phyloP scores from a whole-genome alignment of 495 filamentous ascomycete genomes.

The Daldinia concentrica region DNA sequence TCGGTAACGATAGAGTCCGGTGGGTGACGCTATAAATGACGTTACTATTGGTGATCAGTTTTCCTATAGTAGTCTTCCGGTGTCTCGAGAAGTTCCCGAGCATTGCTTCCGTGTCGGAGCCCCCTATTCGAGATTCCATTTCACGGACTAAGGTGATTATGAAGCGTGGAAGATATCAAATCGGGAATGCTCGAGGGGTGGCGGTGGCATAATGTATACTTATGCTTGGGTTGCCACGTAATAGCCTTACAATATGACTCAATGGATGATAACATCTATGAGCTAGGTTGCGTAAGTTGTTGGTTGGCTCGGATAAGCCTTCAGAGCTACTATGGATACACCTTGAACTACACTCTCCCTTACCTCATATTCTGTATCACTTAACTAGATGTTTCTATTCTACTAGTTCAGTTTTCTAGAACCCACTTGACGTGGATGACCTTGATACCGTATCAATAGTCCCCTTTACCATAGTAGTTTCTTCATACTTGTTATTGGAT shows the following conservation, averaged over 20 bases:
- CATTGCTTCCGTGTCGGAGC: not conserved
- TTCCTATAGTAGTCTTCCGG: not conserved
- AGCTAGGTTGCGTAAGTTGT: constrained; percentile 4
- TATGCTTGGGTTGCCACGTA: not conserved
- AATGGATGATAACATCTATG: constrained; percentile 5
- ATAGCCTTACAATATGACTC: constrained; percentile 1
- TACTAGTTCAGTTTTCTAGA: not conserved
- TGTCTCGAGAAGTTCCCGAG: not conserved
- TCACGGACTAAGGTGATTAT: not conserved
- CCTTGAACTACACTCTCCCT: not conserved
- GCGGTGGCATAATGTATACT: not conserved
- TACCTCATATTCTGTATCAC: not conserved
- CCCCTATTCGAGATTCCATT: not conserved
- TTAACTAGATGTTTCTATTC: not conserved
- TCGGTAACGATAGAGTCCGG: not conserved
- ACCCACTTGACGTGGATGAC: not conserved
- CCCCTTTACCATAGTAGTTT: not conserved
- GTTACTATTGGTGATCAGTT: not conserved
- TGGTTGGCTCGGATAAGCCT: not conserved
- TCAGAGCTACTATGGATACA: not conserved
- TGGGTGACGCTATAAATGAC: constrained; percentile 3
- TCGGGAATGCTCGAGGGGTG: not conserved
- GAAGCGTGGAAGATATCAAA: not conserved
- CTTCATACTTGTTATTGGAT: not conserved
- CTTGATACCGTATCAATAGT: not conserved